Evolutionary conservation across 768 basidiomycete genomes (phyloP).

Genomic region (Pisolithus albus): DNA sequence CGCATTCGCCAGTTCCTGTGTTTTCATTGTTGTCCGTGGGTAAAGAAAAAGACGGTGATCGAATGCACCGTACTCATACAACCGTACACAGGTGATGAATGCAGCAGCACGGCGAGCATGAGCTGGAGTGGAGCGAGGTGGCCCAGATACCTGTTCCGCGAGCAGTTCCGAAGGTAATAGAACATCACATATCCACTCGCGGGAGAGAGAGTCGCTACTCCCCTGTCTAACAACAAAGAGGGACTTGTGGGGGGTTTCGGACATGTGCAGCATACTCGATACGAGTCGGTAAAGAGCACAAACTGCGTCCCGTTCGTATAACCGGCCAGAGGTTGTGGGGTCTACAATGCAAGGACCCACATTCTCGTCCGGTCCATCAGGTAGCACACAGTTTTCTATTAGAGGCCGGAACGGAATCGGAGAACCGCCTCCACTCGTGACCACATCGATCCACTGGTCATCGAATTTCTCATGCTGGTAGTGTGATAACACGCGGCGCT

Average conservation of each 20-base stretch:
- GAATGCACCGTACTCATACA: constrained; percentile 47
- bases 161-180: constrained; percentile 39
- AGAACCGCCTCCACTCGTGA: constrained; percentile 28
- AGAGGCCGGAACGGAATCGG: constrained; percentile 42
- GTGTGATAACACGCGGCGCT: constrained; percentile 45
- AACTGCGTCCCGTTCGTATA: constrained; percentile 54
- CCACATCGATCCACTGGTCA: constrained; percentile 46
- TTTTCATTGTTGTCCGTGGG: constrained; percentile 3
- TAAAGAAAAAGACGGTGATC: constrained; percentile 40
- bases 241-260: constrained; percentile 4
- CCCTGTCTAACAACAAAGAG: constrained; percentile 20
- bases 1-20: constrained; percentile 10
- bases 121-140: constrained; percentile 37
- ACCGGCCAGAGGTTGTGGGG: constrained; percentile 52
- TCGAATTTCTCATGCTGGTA: constrained; percentile 34
- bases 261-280: constrained; percentile 15
- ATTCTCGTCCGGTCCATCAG: constrained; percentile 32
- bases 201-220: constrained; percentile 11
- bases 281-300: constrained; percentile 50
- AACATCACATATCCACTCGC: constrained; percentile 42
- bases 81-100: constrained; percentile 44
- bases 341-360: constrained; percentile 43
- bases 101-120: constrained; percentile 57
- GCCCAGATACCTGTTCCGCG: constrained; percentile 38
- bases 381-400: constrained; percentile 34